These are phyloP conservation scores for Halophytophthora polymorphica DNA, from an alignment of 352 stramenopile species.

Conservation along the genomic window DNA sequence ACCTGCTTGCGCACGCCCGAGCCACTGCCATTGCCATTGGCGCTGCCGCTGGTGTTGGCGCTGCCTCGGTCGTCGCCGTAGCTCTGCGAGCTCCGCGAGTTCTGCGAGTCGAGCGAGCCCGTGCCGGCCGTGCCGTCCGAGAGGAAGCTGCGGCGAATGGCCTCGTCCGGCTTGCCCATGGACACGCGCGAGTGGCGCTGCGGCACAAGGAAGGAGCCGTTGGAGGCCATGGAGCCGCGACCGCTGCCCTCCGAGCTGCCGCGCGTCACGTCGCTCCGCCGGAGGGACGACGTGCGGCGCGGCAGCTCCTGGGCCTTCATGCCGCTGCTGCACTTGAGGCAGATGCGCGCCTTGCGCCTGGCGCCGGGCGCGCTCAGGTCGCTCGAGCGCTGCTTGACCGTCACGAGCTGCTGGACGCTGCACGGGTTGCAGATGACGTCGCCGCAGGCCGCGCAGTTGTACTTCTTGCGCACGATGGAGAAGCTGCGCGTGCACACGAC, in stretches of 20 bases:
- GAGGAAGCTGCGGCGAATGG: slow-evolving; percentile 32
- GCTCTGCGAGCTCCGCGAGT: slow-evolving; percentile 11
- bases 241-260: slow-evolving; percentile 27
- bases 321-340: slow-evolving; percentile 69
- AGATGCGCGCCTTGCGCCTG: slow-evolving; percentile 76
- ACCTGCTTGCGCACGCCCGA: slow-evolving; percentile 27
- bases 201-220: slow-evolving; percentile 23
- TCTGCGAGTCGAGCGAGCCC: slow-evolving; percentile 24
- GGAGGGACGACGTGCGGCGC: slow-evolving; percentile 33
- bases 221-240: slow-evolving; percentile 25
- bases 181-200: slow-evolving; percentile 11
- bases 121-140: slow-evolving; percentile 28
- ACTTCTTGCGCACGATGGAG: slow-evolving; percentile 83
- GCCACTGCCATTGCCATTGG: slow-evolving; percentile 26
- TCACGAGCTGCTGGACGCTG: slow-evolving; percentile 73
- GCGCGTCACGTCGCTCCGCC: slow-evolving; percentile 29
- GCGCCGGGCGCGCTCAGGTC: slow-evolving; percentile 33
- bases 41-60: slow-evolving; percentile 26
- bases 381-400: slow-evolving; percentile 33
- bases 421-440: slow-evolving; percentile 84
- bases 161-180: slow-evolving; percentile 25
- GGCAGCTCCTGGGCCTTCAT: slow-evolving; percentile 54
- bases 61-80: slow-evolving; percentile 9
- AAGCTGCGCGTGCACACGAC: slow-evolving; percentile 81
- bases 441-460: slow-evolving; percentile 77